Percentiles rank a stretch among this genome's conserved stretches.
Evolutionary conservation across 495 filamentous ascomycete genomes (phyloP).

Genomic region (Penicillium waksmanii): DNA sequence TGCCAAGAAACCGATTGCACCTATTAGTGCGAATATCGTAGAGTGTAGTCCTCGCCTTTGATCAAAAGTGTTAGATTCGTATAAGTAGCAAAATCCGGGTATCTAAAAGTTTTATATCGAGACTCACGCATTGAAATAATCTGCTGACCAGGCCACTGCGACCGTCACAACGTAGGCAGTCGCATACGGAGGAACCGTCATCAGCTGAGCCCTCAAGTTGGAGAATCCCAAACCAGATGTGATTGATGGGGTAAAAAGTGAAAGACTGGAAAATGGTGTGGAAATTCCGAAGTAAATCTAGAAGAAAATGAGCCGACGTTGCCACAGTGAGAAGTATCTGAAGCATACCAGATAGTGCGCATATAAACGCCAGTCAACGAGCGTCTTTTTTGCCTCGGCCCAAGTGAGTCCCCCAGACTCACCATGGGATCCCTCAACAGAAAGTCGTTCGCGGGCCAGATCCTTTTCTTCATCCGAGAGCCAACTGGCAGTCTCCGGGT

Average conservation of each 20-base stretch:
- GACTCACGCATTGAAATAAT: constrained; percentile 60
- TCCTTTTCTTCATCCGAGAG: constrained; percentile 54
- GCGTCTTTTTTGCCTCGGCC: constrained; percentile 56
- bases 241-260: constrained; percentile 68
- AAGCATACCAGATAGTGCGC: constrained; percentile 53
- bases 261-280: constrained; percentile 64
- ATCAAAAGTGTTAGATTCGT: background rate
- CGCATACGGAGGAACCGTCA: constrained; percentile 74
- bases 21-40: constrained; percentile 56
- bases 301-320: background rate
- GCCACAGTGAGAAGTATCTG: background rate
- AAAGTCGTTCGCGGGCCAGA: constrained; percentile 53
- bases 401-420: constrained; percentile 54
- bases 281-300: constrained; percentile 65
- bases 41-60: constrained; percentile 56
- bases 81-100: background rate
- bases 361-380: constrained; percentile 63
- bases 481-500: constrained; percentile 58
- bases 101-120: background rate
- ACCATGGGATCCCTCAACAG: constrained; percentile 57
- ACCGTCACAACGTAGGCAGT: constrained; percentile 62
- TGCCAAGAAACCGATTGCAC: constrained; percentile 63
- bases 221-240: constrained; percentile 63
- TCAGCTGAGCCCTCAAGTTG: constrained; percentile 63
- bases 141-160: constrained; percentile 60